phyloP scores from a whole-genome alignment of 768 basidiomycete genomes.

The Guyanaporus albipodus region DNA sequence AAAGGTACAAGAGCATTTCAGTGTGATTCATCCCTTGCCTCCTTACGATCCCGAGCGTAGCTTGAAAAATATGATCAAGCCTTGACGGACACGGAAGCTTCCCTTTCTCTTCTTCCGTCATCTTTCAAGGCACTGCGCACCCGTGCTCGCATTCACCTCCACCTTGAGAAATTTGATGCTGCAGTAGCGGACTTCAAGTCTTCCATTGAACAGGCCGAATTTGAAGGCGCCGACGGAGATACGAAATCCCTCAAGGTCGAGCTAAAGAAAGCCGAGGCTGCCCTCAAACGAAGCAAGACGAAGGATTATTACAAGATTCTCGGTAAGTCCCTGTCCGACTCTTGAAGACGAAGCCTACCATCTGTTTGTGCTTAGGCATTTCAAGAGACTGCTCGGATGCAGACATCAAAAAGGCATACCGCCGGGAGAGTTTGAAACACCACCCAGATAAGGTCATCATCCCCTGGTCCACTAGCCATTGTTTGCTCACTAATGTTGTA shows the following conservation, averaged over 20 bases:
- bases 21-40: neutral
- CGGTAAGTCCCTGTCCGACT: conserved; percentile 21
- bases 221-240: conserved; percentile 62
- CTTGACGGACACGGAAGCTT: conserved; percentile 64
- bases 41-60: conserved; percentile 34
- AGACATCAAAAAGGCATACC: conserved; percentile 91
- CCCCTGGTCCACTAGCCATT: neutral
- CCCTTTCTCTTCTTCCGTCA: conserved; percentile 54
- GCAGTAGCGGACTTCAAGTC: conserved; percentile 72
- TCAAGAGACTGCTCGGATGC: conserved; percentile 55
- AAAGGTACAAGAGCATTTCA: conserved; percentile 45
- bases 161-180: conserved; percentile 70
- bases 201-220: conserved; percentile 69
- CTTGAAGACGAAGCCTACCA: neutral
- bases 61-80: conserved; percentile 65
- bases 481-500: conserved; percentile 6
- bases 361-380: conserved; percentile 26
- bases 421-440: conserved; percentile 79
- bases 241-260: conserved; percentile 59
- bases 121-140: conserved; percentile 88
- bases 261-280: conserved; percentile 77
- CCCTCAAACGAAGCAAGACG: conserved; percentile 81
- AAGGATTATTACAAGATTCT: conserved; percentile 89
- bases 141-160: conserved; percentile 73
- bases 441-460: conserved; percentile 75